Conservation (phyloP, 1,139 yeast genomes). For the Yamadazyma mexicana region DNA sequence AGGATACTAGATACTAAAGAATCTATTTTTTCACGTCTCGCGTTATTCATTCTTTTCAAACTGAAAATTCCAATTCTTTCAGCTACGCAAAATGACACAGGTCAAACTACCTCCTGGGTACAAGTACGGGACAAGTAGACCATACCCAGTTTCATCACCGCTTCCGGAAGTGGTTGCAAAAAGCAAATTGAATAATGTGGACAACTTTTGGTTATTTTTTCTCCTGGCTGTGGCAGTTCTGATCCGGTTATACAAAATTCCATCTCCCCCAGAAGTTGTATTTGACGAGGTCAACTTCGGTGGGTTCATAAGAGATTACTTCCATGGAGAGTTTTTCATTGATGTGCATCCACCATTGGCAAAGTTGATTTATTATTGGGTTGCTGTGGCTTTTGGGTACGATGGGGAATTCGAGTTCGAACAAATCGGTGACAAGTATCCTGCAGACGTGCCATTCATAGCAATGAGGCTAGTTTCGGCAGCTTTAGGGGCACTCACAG, state of each 20-base stretch:
- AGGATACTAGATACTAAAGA: slow-evolving; percentile 28
- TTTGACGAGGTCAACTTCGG: slow-evolving; percentile 83
- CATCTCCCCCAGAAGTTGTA: slow-evolving; percentile 77
- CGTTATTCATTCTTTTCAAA: background rate
- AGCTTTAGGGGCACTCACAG: slow-evolving; percentile 43
- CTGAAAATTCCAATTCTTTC: background rate
- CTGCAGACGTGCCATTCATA: slow-evolving; percentile 31
- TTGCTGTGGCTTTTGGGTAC: slow-evolving; percentile 44
- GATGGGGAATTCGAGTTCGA: slow-evolving; percentile 40
- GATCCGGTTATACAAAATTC: slow-evolving; percentile 56
- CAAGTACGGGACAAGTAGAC: slow-evolving; percentile 19
- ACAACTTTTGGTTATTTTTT: slow-evolving; percentile 22
- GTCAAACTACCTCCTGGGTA: slow-evolving; percentile 21
- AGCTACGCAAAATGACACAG: slow-evolving; percentile 6
- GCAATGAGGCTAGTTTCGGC: slow-evolving; percentile 36
- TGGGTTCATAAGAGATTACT: slow-evolving; percentile 45
- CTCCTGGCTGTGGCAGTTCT: slow-evolving; percentile 21
- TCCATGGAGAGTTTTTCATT: slow-evolving; percentile 58
- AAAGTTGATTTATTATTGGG: slow-evolving; percentile 45
- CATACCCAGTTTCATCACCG: slow-evolving; percentile 12
- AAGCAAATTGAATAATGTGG: slow-evolving; percentile 13
- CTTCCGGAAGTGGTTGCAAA: slow-evolving; percentile 6
- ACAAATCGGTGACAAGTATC: slow-evolving; percentile 35
- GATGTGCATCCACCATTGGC: slow-evolving; percentile 67
- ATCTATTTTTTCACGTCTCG: background rate